These are phyloP conservation scores for Calocybe gangraenosa DNA, from an alignment of 768 basidiomycete species.

Conservation along the genomic window DNA sequence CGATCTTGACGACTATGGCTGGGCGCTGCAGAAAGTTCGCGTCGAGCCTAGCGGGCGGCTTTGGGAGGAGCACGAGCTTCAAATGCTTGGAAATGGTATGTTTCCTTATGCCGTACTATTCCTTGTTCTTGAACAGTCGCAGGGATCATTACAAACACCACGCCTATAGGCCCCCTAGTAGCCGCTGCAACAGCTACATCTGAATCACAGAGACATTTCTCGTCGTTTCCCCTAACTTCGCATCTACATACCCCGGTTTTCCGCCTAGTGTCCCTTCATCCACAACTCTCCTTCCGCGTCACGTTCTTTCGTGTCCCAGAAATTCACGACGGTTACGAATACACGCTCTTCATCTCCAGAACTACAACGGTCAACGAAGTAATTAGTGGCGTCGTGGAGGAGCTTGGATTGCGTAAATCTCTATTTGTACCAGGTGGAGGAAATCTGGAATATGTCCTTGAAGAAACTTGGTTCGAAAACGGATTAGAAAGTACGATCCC, in stretches of 20 bases:
- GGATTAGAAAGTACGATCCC: slow-evolving; percentile 46
- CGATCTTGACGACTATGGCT: slow-evolving; percentile 51
- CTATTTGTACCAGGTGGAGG: slow-evolving; percentile 68
- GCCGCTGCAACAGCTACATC: slow-evolving; percentile 32
- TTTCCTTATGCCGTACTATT: neutral
- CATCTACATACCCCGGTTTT: slow-evolving; percentile 64
- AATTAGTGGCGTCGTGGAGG: slow-evolving; percentile 46
- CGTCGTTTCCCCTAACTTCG: slow-evolving; percentile 63
- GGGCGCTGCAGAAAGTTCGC: slow-evolving; percentile 68
- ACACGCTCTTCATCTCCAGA: slow-evolving; percentile 62
- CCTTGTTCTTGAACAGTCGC: neutral
- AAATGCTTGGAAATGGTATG: slow-evolving; percentile 59
- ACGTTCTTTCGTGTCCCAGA: slow-evolving; percentile 69
- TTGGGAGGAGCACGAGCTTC: slow-evolving; percentile 73
- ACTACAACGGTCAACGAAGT: slow-evolving; percentile 52
- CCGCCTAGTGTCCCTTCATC: slow-evolving; percentile 69
- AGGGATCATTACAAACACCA: slow-evolving; percentile 49
- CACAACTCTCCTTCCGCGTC: slow-evolving; percentile 48
- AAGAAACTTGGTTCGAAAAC: slow-evolving; percentile 60
- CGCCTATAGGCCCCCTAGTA: slow-evolving; percentile 50
- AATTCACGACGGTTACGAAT: slow-evolving; percentile 67
- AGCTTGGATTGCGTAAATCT: slow-evolving; percentile 66
- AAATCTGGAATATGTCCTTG: slow-evolving; percentile 66
- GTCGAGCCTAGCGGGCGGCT: slow-evolving; percentile 51
- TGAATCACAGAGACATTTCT: slow-evolving; percentile 50